Base-by-base conservation (phyloP, 352 stramenopile species). In the Phytophthora crassamura region DNA sequence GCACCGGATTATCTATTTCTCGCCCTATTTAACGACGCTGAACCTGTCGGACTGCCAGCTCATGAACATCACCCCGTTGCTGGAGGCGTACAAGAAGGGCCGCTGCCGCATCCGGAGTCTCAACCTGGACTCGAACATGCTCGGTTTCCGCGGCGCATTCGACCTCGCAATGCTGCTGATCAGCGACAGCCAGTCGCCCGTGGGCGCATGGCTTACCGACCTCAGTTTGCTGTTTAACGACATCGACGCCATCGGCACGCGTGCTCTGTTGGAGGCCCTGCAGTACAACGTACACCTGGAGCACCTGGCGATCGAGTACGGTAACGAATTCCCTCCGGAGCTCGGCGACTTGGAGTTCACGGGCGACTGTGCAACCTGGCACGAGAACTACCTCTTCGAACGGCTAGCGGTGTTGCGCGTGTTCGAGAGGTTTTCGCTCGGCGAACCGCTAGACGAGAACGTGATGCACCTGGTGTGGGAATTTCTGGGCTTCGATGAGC, bases 131-230 rank as follows among this genome's bases (percentile, higher is more conserved):
- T 82, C 74, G 42, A 85, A 85, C 55, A 77, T 83, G 51, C 71
- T 85, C 30, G 77, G 77, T 30, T 85, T 85, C 60, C 74, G 74
- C 39, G 77, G 77, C n/a, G 74, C 77, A 3, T 82, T 85, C 59
- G 77, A 85, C 52, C 68, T 85, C 22, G 77, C 77, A n/a, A 82
- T 85, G 77, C 55, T 85, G 48, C 59, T 85, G 34, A 85, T 85
- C 65, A 81, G 75, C 45, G 73, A 84, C 51, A 77, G 69, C 42
- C 66, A 84, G 59, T 68, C 73, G 28, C 61, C 69, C 12, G 56
- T 75, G 15, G 70, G 55, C 32, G 72, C 72, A 28, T 81, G 68
- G 64, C 66, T 85, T 14, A 80, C 72, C 16, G 72, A 75, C 12
- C 68, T 85, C 8, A 85, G 74, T 18, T 41, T 85, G 34, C 56